phyloP scores from a whole-genome alignment of 352 stramenopile species.

The Paralagenidium karlingii region DNA sequence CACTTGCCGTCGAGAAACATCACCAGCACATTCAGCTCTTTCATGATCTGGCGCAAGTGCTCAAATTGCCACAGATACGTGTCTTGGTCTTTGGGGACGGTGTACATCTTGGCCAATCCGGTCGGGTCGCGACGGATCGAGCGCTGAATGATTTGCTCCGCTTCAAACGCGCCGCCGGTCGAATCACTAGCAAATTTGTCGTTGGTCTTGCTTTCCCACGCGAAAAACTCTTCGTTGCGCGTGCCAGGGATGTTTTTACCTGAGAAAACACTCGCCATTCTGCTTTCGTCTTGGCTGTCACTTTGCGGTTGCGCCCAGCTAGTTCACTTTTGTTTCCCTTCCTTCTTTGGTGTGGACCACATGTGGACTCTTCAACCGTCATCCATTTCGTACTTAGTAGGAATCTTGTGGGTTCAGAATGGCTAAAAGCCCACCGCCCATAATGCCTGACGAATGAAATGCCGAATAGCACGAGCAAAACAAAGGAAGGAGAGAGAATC shows the following conservation, averaged over 20 bases:
- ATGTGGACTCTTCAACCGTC: too few relatives aligned
- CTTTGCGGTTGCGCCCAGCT: too few relatives aligned
- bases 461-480: too few relatives aligned
- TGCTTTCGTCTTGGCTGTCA: too few relatives aligned
- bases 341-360: too few relatives aligned
- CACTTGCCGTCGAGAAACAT: constrained; percentile 44
- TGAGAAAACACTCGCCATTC: too few relatives aligned
- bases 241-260: constrained; percentile 66
- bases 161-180: constrained; percentile 42
- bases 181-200: constrained; percentile 11
- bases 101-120: constrained; percentile 47
- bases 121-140: constrained; percentile 46
- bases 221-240: constrained; percentile 72
- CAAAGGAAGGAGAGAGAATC: too few relatives aligned
- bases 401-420: too few relatives aligned
- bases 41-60: constrained; percentile 73
- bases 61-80: constrained; percentile 81
- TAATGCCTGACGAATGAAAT: too few relatives aligned
- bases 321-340: too few relatives aligned
- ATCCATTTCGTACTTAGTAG: too few relatives aligned
- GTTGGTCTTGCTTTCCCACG: constrained; percentile 26
- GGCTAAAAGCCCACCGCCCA: too few relatives aligned
- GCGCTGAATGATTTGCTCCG: constrained; percentile 68
- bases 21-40: constrained; percentile 70
- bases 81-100: constrained; percentile 64